Evolutionary conservation across 306 rosid species (phyloP).

Genomic region (Purshia tridentata): DNA sequence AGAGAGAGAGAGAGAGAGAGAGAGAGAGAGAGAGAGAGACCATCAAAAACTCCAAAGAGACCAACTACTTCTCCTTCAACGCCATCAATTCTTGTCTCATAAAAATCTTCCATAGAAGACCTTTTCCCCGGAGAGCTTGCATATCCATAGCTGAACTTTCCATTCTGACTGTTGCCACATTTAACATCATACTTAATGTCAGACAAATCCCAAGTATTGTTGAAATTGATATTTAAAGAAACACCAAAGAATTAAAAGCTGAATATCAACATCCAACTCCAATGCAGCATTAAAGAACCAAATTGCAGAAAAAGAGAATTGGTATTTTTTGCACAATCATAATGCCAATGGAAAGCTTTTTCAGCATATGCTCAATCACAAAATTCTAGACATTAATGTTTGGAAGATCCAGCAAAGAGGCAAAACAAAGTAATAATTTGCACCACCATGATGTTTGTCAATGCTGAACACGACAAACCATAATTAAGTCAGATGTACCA

Average conservation of each 20-base stretch:
- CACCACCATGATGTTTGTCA: background rate
- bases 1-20: background rate
- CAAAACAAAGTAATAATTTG: background rate
- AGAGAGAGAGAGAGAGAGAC: constrained; percentile 37
- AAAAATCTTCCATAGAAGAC: constrained; percentile 95
- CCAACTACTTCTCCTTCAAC: constrained; percentile 89
- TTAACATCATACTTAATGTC: constrained; percentile 30
- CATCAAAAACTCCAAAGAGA: constrained; percentile 96
- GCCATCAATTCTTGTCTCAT: constrained; percentile 92
- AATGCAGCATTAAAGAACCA: background rate
- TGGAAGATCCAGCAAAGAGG: constrained; percentile 5
- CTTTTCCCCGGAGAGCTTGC: constrained; percentile 93
- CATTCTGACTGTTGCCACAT: constrained; percentile 65
- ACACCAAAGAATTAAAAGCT: background rate
- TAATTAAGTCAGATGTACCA: too few relatives aligned
- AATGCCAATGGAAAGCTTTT: background rate
- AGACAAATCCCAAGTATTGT: constrained; percentile 19
- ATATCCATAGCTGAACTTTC: constrained; percentile 91
- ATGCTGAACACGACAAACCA: background rate
- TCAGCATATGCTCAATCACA: background rate
- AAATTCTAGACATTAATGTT: background rate
- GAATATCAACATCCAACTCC: background rate
- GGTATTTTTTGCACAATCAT: background rate
- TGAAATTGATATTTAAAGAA: constrained; percentile 12
- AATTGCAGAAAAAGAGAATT: background rate